Conservation (phyloP, 1,284 basidiomycete species). For the Bondarzewia mesenterica region DNA sequence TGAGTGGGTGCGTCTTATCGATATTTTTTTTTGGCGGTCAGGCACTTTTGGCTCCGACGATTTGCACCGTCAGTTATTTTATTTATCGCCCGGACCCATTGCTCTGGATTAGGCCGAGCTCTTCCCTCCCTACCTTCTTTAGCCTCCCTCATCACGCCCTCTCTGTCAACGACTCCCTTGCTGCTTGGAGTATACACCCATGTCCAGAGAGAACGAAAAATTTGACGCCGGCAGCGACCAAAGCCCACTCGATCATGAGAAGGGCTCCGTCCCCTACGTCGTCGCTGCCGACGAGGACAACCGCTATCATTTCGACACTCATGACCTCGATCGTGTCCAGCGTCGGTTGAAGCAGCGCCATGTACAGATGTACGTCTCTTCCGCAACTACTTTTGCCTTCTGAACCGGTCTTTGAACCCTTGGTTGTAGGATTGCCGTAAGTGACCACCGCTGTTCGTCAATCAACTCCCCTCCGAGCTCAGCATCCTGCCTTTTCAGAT, state of each 20-base stretch:
- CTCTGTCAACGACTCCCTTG: too few relatives aligned
- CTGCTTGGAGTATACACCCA: too few relatives aligned
- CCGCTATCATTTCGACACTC: slow-evolving; percentile 36
- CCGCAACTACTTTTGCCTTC: neutral
- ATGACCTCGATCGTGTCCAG: slow-evolving; percentile 55
- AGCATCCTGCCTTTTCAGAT: slow-evolving; percentile 34
- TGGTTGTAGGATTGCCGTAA: slow-evolving; percentile 46
- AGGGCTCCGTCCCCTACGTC: slow-evolving; percentile 21
- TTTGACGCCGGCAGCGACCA: slow-evolving; percentile 1
- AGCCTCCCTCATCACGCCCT: too few relatives aligned
- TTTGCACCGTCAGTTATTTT: too few relatives aligned
- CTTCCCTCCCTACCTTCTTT: too few relatives aligned
- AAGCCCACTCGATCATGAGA: slow-evolving; percentile 18
- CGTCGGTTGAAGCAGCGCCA: slow-evolving; percentile 61
- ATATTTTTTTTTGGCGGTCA: too few relatives aligned
- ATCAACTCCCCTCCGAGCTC: neutral
- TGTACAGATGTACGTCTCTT: slow-evolving; percentile 53
- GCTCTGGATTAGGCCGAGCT: too few relatives aligned
- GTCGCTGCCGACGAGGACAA: slow-evolving; percentile 18
- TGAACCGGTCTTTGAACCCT: neutral
- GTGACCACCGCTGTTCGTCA: slow-evolving; percentile 14
- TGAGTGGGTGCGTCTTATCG: too few relatives aligned
- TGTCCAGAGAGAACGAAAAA: neutral
- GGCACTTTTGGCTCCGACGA: too few relatives aligned
- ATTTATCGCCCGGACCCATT: too few relatives aligned